These are phyloP conservation scores for Hylodesmum podocarpum DNA, from an alignment of 306 rosid genomes.

Conservation along the genomic window DNA sequence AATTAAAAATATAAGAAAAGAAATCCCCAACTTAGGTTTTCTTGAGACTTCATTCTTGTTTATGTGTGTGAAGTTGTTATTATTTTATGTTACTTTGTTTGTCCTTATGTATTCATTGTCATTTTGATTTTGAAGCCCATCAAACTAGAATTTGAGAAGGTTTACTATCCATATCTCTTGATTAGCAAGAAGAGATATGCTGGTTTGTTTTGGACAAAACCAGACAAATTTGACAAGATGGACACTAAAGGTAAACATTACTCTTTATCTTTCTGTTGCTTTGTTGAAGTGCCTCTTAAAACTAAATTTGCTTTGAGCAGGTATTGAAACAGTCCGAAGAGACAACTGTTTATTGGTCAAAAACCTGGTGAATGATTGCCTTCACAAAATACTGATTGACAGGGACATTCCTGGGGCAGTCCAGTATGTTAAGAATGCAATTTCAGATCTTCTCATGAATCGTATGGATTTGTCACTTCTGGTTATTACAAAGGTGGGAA, in stretches of 20 bases:
- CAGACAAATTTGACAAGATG: conserved; percentile 85
- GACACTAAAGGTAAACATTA: conserved; percentile 82
- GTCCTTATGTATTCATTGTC: conserved; percentile 19
- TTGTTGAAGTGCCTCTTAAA: conserved; percentile 13
- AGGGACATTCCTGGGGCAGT: conserved; percentile 92
- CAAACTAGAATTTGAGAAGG: conserved; percentile 96
- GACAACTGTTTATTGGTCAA: conserved; percentile 97
- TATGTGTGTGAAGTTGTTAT: conserved; percentile 10
- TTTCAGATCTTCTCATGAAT: conserved; percentile 97
- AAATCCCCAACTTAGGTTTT: not conserved
- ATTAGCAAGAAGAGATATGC: conserved; percentile 99
- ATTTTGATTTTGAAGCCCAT: conserved; percentile 71
- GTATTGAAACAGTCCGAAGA: conserved; percentile 95
- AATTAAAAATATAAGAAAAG: not conserved
- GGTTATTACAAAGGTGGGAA: conserved; percentile 89
- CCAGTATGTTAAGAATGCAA: conserved; percentile 86
- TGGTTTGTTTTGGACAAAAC: conserved; percentile 91
- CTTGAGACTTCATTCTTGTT: conserved; percentile 19
- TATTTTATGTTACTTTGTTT: conserved; percentile 4
- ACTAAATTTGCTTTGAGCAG: conserved; percentile 43
- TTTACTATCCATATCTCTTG: conserved; percentile 90
- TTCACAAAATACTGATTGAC: conserved; percentile 83
- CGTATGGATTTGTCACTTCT: conserved; percentile 96
- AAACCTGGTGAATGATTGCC: conserved; percentile 90
- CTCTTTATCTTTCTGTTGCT: conserved; percentile 13